Conservation (phyloP, 495 filamentous ascomycete species). For the Lasiosphaeria ovina region DNA sequence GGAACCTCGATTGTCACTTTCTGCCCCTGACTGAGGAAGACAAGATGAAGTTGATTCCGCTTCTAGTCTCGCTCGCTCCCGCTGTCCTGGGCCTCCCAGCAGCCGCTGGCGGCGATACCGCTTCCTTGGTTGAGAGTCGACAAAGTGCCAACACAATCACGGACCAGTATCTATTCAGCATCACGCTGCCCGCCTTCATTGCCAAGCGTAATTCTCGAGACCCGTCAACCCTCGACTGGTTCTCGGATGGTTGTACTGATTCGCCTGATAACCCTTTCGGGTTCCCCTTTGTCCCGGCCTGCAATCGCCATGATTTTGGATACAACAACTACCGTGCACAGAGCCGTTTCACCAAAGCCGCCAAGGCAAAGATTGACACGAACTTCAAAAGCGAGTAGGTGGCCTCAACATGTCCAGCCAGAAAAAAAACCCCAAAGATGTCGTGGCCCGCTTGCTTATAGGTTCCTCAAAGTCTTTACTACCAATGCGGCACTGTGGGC, state of each 20-base stretch:
- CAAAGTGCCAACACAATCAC: conserved; percentile 25
- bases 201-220: conserved; percentile 27
- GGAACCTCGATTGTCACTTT: not conserved
- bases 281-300: conserved; percentile 42
- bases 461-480: conserved; percentile 28
- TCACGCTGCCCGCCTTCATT: conserved; percentile 33
- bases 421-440: too few species aligned
- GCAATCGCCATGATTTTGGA: conserved; percentile 51
- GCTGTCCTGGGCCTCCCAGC: conserved; percentile 24
- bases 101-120: not conserved
- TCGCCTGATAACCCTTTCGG: conserved; percentile 46
- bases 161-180: conserved; percentile 36
- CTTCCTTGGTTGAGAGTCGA: conserved; percentile 6
- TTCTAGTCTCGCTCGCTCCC: conserved; percentile 21
- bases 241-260: conserved; percentile 41
- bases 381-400: conserved; percentile 43
- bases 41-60: conserved; percentile 31
- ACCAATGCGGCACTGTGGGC: conserved; percentile 24
- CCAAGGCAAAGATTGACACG: conserved; percentile 38
- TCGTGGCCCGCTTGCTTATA: too few species aligned
- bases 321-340: conserved; percentile 47
- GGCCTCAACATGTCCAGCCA: not conserved
- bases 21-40: not conserved
- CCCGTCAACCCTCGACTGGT: conserved; percentile 40
- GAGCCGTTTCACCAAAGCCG: conserved; percentile 35